These are phyloP conservation scores for Tolypocladium album DNA, from an alignment of 2,329 filamentous ascomycete species.

Conservation along the genomic window DNA sequence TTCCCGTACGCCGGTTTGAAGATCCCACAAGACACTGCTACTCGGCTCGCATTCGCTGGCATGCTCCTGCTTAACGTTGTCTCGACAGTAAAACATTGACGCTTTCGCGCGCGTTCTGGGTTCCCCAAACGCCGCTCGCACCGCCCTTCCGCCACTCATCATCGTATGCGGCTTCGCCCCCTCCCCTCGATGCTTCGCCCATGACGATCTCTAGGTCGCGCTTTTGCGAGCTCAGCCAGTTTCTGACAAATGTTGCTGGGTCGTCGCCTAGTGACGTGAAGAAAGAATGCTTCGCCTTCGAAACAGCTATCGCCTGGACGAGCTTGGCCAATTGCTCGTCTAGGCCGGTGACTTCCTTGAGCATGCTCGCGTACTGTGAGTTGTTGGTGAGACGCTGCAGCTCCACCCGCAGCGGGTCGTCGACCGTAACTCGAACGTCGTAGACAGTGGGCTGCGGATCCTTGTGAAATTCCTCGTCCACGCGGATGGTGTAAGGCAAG, in stretches of 20 bases:
- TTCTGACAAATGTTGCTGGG: slow-evolving; percentile 71
- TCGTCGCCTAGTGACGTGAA: slow-evolving; percentile 69
- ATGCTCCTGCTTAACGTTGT: slow-evolving; percentile 23
- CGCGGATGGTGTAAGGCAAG: slow-evolving; percentile 84
- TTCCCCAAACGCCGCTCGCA: slow-evolving; percentile 42
- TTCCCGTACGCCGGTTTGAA: background rate
- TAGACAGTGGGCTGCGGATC: slow-evolving; percentile 73
- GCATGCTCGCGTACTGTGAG: slow-evolving; percentile 56
- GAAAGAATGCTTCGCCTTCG: slow-evolving; percentile 86
- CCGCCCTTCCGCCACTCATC: slow-evolving; percentile 61
- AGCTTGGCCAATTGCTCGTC: slow-evolving; percentile 81
- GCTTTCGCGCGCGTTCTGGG: slow-evolving; percentile 49
- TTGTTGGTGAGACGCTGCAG: slow-evolving; percentile 58
- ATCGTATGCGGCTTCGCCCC: slow-evolving; percentile 41
- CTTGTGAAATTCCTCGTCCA: slow-evolving; percentile 74
- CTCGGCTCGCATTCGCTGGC: background rate
- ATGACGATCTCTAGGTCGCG: slow-evolving; percentile 81
- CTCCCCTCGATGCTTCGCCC: slow-evolving; percentile 63
- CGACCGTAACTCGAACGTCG: slow-evolving; percentile 75
- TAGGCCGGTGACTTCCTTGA: slow-evolving; percentile 64
- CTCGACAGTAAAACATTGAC: slow-evolving; percentile 50
- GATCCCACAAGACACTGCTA: background rate
- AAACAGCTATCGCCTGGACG: slow-evolving; percentile 71
- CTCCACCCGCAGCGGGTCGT: slow-evolving; percentile 66
- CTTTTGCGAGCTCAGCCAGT: slow-evolving; percentile 87